Evolutionary conservation across 2,329 filamentous ascomycete genomes (phyloP), one percentile per base, ranked within the genome.

Genomic region (Verticillium tricorpus): DNA sequence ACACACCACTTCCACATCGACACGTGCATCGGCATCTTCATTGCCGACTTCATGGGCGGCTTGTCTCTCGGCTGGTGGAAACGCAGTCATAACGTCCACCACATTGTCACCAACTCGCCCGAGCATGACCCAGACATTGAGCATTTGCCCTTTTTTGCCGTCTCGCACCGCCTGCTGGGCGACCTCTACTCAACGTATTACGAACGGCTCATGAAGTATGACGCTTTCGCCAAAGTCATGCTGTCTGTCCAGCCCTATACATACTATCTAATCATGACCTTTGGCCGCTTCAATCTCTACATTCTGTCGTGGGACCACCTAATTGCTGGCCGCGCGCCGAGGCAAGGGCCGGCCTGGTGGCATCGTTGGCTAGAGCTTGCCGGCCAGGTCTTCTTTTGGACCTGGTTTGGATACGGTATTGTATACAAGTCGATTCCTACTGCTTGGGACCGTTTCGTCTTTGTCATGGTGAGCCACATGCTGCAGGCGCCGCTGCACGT

Each of bases 21-120:
- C 74, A 90, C 89, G 1, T 82, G 90, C 57, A 92, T 99, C 65
- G 94, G 92, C 57, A 97, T 98, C 71, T 78, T 96, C 66, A 90
- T 97, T 69, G 93, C 93, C 60, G 90, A 97, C 73, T 98, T 90
- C 69, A 79, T 95, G 22, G 95, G 95, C 40, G 95, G 95, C 0
- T 77, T 99, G 37, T 97, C 92, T 31, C 78, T 97, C 60, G 92
- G 94, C 55, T 99, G 95, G 95, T 99, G 95, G 94, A 98, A 98
- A 77, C 85, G 87, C 64, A 97, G 88, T 73, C 94, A 98, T 76
- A 98, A 98, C 71, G 93, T 97, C 9, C 94, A 98, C 73, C 94
- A 98, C 71, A 93, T 98, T 68, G 90, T 98, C 59, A 98, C 95
- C 19, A 98, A 98, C 74, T 90, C 90, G 54, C 91, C 93, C 15